These are phyloP conservation scores for Haplosporangium sp. DNA, from an alignment of 371 early-diverging fungal species.

Conservation along the genomic window DNA sequence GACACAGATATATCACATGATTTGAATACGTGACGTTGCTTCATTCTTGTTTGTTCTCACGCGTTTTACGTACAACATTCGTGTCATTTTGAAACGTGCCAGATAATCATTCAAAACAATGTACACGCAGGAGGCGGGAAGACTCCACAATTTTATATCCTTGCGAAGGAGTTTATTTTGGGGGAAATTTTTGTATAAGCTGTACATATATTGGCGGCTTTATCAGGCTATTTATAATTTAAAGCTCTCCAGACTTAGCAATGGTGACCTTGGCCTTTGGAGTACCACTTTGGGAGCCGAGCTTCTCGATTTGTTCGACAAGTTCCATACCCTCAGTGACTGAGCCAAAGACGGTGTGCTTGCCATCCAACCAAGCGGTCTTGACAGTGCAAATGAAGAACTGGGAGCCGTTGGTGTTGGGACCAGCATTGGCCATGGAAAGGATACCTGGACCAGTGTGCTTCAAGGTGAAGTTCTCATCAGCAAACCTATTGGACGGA, in stretches of 20 bases:
- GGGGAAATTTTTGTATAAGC: background rate
- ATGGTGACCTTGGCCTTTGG: constrained; percentile 33
- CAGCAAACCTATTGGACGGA: constrained; percentile 72
- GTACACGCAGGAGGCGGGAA: no score
- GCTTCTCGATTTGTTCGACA: constrained; percentile 43
- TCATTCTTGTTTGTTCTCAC: no score
- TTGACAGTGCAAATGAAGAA: constrained; percentile 96
- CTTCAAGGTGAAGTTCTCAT: constrained; percentile 98
- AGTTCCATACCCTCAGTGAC: constrained; percentile 75
- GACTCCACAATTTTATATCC: background rate
- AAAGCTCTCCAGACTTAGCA: constrained; percentile 44
- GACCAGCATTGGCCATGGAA: constrained; percentile 98
- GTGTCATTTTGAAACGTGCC: no score
- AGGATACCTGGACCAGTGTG: constrained; percentile 91
- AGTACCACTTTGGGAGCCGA: constrained; percentile 21
- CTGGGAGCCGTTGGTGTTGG: constrained; percentile 97
- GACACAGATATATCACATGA: no score
- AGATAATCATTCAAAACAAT: no score
- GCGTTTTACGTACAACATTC: no score
- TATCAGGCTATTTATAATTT: constrained; percentile 4
- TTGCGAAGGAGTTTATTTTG: background rate
- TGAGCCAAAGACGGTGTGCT: constrained; percentile 99
- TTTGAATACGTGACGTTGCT: no score
- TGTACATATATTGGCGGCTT: no score
- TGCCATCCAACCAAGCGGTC: constrained; percentile 96